Evolutionary conservation across 495 filamentous ascomycete species (phyloP).

Genomic region (Aspergillus bridgeri): DNA sequence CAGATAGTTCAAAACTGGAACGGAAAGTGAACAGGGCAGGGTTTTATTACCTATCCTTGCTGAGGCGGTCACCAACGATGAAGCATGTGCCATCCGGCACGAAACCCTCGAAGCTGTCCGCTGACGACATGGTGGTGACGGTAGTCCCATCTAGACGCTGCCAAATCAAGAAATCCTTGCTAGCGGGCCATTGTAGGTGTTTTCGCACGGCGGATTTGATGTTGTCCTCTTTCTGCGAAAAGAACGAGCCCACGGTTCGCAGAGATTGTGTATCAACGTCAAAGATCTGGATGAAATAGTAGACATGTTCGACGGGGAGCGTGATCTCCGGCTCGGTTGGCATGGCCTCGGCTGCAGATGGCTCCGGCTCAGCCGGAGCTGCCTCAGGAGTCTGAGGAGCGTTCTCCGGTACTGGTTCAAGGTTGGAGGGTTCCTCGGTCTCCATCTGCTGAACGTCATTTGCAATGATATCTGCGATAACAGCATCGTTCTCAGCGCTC

Average conservation of each 20-base stretch:
- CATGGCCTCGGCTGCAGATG: not conserved
- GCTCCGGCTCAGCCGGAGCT: conserved; percentile 12
- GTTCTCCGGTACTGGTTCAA: not conserved
- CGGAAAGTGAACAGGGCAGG: too few relatives aligned
- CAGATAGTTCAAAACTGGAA: not conserved
- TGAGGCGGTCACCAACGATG: conserved; percentile 43
- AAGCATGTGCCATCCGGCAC: conserved; percentile 42
- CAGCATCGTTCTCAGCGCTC: conserved; percentile 20
- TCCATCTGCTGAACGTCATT: conserved; percentile 20
- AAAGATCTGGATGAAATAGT: conserved; percentile 52
- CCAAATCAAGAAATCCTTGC: conserved; percentile 46
- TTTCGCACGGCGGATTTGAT: conserved; percentile 43
- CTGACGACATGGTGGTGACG: conserved; percentile 37
- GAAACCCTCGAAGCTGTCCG: conserved; percentile 37
- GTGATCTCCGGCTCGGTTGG: conserved; percentile 14
- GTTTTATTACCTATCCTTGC: conserved; percentile 40
- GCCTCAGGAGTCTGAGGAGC: conserved; percentile 6
- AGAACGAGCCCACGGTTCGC: conserved; percentile 51
- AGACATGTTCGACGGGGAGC: conserved; percentile 37
- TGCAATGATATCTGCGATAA: conserved; percentile 25
- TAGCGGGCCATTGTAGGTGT: conserved; percentile 35
- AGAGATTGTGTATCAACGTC: conserved; percentile 45
- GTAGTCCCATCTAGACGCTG: conserved; percentile 40
- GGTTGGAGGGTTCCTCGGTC: conserved; percentile 3
- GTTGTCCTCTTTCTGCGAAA: conserved; percentile 42